Conservation (phyloP, 176 grass and related monocot genomes). For the Triticum monococcum region DNA sequence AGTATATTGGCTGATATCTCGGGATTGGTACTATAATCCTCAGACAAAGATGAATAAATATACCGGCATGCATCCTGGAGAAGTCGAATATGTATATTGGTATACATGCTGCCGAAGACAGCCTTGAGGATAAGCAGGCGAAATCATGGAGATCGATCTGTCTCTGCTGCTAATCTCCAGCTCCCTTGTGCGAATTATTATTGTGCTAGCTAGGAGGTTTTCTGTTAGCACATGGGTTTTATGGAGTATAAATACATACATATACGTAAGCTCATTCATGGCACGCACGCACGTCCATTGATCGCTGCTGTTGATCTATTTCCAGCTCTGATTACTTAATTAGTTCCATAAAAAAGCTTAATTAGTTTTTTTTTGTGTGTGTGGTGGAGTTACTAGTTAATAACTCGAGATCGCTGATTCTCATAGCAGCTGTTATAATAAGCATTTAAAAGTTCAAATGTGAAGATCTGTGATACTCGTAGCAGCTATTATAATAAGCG, state of each 20-base stretch:
- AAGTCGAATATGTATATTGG: neutral
- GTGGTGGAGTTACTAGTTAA: neutral
- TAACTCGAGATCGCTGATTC: no score
- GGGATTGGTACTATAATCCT: neutral
- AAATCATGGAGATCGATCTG: neutral
- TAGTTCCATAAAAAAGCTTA: neutral
- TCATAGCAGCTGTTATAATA: no score
- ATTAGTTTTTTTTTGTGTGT: no score
- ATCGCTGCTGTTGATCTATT: neutral
- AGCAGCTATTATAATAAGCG: no score
- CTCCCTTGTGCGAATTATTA: neutral
- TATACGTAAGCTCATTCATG: neutral
- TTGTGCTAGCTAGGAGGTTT: neutral
- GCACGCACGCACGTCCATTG: neutral
- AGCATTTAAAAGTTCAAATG: no score
- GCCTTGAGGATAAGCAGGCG: neutral
- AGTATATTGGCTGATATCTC: no score
- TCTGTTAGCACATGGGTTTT: neutral
- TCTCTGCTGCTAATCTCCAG: neutral
- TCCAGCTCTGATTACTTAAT: neutral
- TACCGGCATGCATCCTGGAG: neutral
- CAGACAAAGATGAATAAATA: neutral
- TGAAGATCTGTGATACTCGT: no score
- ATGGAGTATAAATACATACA: neutral
- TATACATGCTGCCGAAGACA: neutral